A percentile compares a stretch with the other conserved stretches of the same genome.
Conservation (phyloP, 768 basidiomycete species). For the Russula dissimulans region DNA sequence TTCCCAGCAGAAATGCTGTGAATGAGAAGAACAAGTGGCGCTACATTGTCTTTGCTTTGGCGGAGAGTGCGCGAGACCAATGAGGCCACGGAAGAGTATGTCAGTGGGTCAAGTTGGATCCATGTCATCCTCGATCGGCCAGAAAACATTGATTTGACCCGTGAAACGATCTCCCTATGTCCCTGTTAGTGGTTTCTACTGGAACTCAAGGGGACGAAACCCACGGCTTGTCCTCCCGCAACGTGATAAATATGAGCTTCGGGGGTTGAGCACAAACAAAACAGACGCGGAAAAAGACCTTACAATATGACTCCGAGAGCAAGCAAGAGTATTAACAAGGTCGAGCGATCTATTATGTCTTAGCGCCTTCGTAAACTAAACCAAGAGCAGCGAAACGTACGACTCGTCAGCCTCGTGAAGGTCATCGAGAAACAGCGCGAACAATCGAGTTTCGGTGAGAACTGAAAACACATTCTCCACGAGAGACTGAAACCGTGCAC, state of each 20-base stretch:
- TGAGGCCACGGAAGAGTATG: slow-evolving; percentile 44
- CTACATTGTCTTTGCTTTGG: slow-evolving; percentile 45
- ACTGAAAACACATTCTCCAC: slow-evolving; percentile 63
- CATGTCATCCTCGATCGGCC: slow-evolving; percentile 52
- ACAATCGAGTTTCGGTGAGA: slow-evolving; percentile 58
- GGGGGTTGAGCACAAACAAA: slow-evolving; percentile 10
- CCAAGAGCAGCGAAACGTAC: slow-evolving; percentile 27
- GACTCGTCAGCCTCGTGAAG: slow-evolving; percentile 68
- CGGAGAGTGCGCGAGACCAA: slow-evolving; percentile 59
- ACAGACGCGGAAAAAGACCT: slow-evolving; percentile 6
- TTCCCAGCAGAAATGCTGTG: slow-evolving; percentile 55
- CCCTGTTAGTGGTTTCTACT: neutral
- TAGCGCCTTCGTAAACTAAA: neutral
- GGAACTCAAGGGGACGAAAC: slow-evolving; percentile 9
- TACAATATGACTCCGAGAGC: slow-evolving; percentile 60
- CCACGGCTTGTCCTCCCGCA: slow-evolving; percentile 45
- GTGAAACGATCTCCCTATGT: slow-evolving; percentile 34
- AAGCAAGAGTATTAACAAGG: slow-evolving; percentile 53
- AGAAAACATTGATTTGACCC: slow-evolving; percentile 48
- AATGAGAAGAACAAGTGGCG: slow-evolving; percentile 45
- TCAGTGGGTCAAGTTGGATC: slow-evolving; percentile 56
- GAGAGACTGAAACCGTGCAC: slow-evolving; percentile 61
- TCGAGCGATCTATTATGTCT: slow-evolving; percentile 44
- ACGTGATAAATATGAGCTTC: slow-evolving; percentile 55
- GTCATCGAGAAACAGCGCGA: slow-evolving; percentile 67